These are phyloP conservation scores for Lindgomyces ingoldianus DNA, from an alignment of 495 filamentous ascomycete genomes.

Conservation along the genomic window DNA sequence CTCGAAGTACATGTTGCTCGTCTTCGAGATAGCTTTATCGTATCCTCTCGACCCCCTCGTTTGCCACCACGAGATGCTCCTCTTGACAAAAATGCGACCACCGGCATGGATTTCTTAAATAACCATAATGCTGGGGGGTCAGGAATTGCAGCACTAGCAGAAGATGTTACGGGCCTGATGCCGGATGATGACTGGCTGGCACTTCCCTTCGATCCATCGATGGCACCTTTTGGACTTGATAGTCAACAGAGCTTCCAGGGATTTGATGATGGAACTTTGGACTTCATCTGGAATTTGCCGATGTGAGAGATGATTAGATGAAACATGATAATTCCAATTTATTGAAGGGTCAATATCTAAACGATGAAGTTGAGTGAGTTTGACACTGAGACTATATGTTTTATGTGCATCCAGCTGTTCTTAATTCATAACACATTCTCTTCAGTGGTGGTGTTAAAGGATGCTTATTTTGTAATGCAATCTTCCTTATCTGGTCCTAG, in stretches of 20 bases:
- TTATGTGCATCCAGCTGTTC: too few relatives aligned
- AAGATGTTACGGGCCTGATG: slow-evolving; percentile 37
- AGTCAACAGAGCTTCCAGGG: slow-evolving; percentile 51
- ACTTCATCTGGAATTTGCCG: slow-evolving; percentile 55
- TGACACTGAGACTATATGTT: too few relatives aligned
- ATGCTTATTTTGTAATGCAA: too few relatives aligned
- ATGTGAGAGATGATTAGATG: too few relatives aligned
- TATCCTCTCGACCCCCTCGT: slow-evolving; percentile 33
- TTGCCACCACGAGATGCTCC: slow-evolving; percentile 16
- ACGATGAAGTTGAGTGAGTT: too few relatives aligned
- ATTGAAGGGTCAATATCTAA: too few relatives aligned
- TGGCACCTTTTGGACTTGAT: slow-evolving; percentile 56
- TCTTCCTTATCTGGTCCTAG: too few relatives aligned
- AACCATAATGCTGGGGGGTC: slow-evolving; percentile 37
- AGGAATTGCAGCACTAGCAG: slow-evolving; percentile 32
- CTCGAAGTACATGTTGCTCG: slow-evolving; percentile 45
- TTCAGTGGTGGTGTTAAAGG: too few relatives aligned
- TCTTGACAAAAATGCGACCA: slow-evolving; percentile 17
- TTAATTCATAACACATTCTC: too few relatives aligned
- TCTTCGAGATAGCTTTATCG: slow-evolving; percentile 34
- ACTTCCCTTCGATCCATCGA: slow-evolving; percentile 55
- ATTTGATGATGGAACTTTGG: slow-evolving; percentile 52
- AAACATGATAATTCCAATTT: too few relatives aligned
- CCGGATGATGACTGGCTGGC: slow-evolving; percentile 55
- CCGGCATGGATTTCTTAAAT: slow-evolving; percentile 35